A percentile compares a stretch with the other conserved stretches of the same genome.
Conservation (phyloP, 495 filamentous ascomycete species). For the Aspergillus leporis region DNA sequence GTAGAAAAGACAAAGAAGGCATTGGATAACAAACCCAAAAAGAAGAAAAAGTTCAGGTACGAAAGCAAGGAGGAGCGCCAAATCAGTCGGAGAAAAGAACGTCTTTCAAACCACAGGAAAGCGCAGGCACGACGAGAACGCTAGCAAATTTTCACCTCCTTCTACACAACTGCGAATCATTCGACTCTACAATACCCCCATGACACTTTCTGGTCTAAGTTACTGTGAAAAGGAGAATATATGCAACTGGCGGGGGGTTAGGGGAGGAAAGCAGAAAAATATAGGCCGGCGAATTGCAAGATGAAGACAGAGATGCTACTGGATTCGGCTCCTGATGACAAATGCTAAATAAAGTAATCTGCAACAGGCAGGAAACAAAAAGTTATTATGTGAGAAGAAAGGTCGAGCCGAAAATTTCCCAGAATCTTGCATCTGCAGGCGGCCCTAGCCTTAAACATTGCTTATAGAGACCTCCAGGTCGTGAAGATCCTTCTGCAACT, state of each 20-base stretch:
- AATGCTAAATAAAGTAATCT: slow-evolving; percentile 25
- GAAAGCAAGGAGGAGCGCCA: slow-evolving; percentile 82
- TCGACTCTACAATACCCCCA: slow-evolving; percentile 6
- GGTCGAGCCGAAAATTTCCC: slow-evolving; percentile 34
- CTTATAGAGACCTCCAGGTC: slow-evolving; percentile 85
- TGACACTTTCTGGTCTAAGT: slow-evolving; percentile 16
- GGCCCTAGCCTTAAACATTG: slow-evolving; percentile 66
- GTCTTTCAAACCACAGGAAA: slow-evolving; percentile 55
- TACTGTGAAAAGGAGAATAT: slow-evolving; percentile 13
- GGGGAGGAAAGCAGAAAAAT: slow-evolving; percentile 12
- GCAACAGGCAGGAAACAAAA: slow-evolving; percentile 28
- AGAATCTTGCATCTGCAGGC: slow-evolving; percentile 30
- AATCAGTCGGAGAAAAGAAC: slow-evolving; percentile 64
- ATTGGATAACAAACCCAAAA: slow-evolving; percentile 58
- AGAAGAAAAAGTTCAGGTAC: slow-evolving; percentile 88
- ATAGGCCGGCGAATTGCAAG: slow-evolving; percentile 17
- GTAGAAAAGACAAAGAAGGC: slow-evolving; percentile 48
- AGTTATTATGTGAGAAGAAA: slow-evolving; percentile 29
- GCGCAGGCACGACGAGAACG: slow-evolving; percentile 44
- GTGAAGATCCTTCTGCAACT: slow-evolving; percentile 87
- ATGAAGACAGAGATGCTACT: slow-evolving; percentile 20
- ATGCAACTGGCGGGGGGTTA: slow-evolving; percentile 9
- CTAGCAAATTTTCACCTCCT: slow-evolving; percentile 16
- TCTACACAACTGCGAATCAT: background rate
- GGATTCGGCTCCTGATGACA: slow-evolving; percentile 29